A percentile compares a stretch with the other conserved stretches of the same genome.
These are phyloP conservation scores for Ceratocystis alfenasii DNA, from an alignment of 2,329 filamentous ascomycete genomes.

Conservation along the genomic window DNA sequence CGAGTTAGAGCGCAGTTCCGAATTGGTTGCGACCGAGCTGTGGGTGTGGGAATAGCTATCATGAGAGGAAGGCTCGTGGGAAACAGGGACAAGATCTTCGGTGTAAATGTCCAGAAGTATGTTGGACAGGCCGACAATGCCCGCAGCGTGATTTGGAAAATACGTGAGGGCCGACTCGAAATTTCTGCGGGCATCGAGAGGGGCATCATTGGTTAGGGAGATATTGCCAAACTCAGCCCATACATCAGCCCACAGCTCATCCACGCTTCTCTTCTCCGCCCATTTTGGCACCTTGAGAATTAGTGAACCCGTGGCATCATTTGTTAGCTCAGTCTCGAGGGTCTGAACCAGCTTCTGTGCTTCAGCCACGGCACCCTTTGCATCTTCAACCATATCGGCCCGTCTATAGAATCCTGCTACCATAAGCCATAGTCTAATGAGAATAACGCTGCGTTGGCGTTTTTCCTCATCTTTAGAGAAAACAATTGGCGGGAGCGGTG, in stretches of 20 bases:
- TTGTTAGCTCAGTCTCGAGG: slow-evolving; percentile 55
- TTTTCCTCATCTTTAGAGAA: slow-evolving; percentile 44
- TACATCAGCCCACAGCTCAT: slow-evolving; percentile 75
- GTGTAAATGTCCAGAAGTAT: slow-evolving; percentile 78
- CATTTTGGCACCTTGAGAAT: slow-evolving; percentile 56
- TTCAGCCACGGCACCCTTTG: slow-evolving; percentile 66
- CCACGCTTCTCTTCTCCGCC: slow-evolving; percentile 69
- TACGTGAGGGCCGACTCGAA: slow-evolving; percentile 77
- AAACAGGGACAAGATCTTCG: slow-evolving; percentile 47
- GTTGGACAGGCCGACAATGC: slow-evolving; percentile 70
- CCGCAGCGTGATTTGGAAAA: slow-evolving; percentile 64
- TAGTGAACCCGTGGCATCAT: slow-evolving; percentile 49
- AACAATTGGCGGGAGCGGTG: slow-evolving; percentile 40
- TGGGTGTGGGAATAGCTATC: slow-evolving; percentile 29
- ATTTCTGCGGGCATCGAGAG: slow-evolving; percentile 58
- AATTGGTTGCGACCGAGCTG: slow-evolving; percentile 7
- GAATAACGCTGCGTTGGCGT: slow-evolving; percentile 38
- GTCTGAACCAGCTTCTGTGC: slow-evolving; percentile 62
- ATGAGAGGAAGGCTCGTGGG: not conserved
- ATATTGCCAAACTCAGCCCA: slow-evolving; percentile 66
- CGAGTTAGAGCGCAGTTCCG: slow-evolving; percentile 3
- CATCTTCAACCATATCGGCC: slow-evolving; percentile 67
- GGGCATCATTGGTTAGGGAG: slow-evolving; percentile 46
- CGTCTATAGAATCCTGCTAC: slow-evolving; percentile 80
- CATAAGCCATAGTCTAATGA: slow-evolving; percentile 80